phyloP scores from a whole-genome alignment of 805 yeast species.

The Ogataea siamensis region DNA sequence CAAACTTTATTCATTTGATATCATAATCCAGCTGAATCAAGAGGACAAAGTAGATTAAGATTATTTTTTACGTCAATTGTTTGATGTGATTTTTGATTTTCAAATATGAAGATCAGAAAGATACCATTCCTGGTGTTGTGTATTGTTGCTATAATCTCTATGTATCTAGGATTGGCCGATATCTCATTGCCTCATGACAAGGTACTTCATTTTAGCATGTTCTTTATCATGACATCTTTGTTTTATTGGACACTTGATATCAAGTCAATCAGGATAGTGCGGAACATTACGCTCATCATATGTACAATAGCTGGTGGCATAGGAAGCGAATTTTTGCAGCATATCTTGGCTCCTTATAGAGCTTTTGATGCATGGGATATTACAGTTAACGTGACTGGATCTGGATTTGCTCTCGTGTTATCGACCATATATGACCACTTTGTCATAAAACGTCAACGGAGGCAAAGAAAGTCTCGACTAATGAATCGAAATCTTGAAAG shows the following conservation, averaged over 20 bases:
- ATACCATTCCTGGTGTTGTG: constrained; percentile 1
- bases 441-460: constrained; percentile 11
- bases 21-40: too few species aligned
- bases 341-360: constrained; percentile 41
- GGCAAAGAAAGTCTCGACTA: constrained; percentile 9
- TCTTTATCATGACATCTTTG: constrained; percentile 43
- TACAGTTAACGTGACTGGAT: constrained; percentile 29
- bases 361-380: constrained; percentile 41
- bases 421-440: constrained; percentile 21
- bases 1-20: constrained; percentile 12
- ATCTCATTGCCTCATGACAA: constrained; percentile 48
- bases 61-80: not conserved
- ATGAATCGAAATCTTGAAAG: constrained; percentile 16
- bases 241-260: constrained; percentile 47
- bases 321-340: constrained; percentile 49
- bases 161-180: constrained; percentile 51
- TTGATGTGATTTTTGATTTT: not conserved
- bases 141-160: constrained; percentile 15
- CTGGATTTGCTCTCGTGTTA: constrained; percentile 23
- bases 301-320: constrained; percentile 47
- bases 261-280: constrained; percentile 30
- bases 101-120: constrained; percentile 6
- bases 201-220: constrained; percentile 44
- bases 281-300: constrained; percentile 35
- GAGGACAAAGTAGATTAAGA: too few species aligned